Base-by-base conservation (phyloP, 2,329 filamentous ascomycete genomes). In the Corniculantispora saksenae region DNA sequence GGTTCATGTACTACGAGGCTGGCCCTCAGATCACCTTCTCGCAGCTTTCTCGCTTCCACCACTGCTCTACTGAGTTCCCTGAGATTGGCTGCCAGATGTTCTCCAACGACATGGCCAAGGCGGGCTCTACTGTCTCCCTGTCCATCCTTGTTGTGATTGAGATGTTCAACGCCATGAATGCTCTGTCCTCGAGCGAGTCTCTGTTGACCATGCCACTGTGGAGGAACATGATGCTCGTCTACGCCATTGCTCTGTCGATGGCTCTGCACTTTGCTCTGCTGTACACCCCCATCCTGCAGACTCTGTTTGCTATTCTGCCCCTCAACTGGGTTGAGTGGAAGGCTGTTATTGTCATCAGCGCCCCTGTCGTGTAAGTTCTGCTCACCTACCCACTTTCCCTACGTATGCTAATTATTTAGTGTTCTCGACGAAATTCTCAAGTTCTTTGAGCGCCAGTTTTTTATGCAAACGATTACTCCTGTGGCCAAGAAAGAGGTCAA, bases 121-220 rank as follows among this genome's bases (percentile, higher is more conserved):
- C 94, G 6, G 95, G 93, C 2, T 97, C 93, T 23, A 99, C 95
- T 1, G 89, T 99, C 32, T 97, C 93, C 8, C 85, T 99, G 67
- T 97, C 92, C 3, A 91, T 91, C 73, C 85, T 99, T 21, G 95
- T 99, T 54, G 93, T 97, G 67, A 98, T 99, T 74, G 95, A 99
- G 82, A 99, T 99, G 95, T 87, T 99, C 76, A 99, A 99, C 80
- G 95, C 95, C 72, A 94, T 98, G 91, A 99, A 99, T 76, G 95
- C 94, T 0, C 86, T 99, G 38, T 97, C 93, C 1, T 97, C 93
- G 1, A 97, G 92, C 78, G 95, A 99, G 80, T 97, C 92, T 19
- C 88, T 99, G 15, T 80, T 99, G 64, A 97, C 94, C 2, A 86
- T 99, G 68, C 94, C 94, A 12, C 83, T 99, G n/a, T 97, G 94